Evolutionary conservation across 2,329 filamentous ascomycete species (phyloP).

Genomic region (Fragosphaeria purpurea): DNA sequence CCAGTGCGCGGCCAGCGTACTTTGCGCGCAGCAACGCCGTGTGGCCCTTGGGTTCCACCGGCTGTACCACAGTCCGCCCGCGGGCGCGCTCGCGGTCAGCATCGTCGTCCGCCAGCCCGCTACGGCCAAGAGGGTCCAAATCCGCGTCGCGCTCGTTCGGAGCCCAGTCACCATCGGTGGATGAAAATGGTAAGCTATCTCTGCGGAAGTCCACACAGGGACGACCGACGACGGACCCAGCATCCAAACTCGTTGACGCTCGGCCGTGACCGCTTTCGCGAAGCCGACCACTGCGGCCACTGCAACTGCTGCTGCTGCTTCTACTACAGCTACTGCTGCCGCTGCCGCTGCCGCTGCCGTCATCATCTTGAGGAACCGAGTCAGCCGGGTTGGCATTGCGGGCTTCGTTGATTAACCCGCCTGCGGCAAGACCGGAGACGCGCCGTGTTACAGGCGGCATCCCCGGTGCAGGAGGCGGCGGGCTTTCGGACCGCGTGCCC

Average conservation of each 20-base stretch:
- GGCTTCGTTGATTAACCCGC: slow-evolving; percentile 39
- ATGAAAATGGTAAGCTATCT: background rate
- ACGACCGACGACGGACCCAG: background rate
- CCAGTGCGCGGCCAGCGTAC: slow-evolving; percentile 63
- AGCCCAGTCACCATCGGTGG: too few relatives aligned
- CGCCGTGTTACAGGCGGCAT: slow-evolving; percentile 35
- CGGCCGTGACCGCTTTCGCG: background rate
- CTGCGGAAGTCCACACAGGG: background rate
- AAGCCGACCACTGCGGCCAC: too few relatives aligned
- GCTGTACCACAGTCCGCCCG: slow-evolving; percentile 24
- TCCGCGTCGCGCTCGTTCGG: too few relatives aligned
- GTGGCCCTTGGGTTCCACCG: slow-evolving; percentile 34
- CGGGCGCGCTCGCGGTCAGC: slow-evolving; percentile 13
- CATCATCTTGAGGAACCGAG: slow-evolving; percentile 6
- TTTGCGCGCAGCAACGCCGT: slow-evolving; percentile 37
- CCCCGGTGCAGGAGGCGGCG: slow-evolving; percentile 25
- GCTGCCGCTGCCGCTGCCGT: slow-evolving; percentile 8
- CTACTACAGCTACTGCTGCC: slow-evolving; percentile 8
- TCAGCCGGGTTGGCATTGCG: slow-evolving; percentile 32
- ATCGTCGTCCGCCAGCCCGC: slow-evolving; percentile 2
- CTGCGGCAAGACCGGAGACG: slow-evolving; percentile 35
- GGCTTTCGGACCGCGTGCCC: slow-evolving; percentile 25
- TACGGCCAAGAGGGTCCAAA: background rate
- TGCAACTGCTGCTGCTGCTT: slow-evolving; percentile 5
- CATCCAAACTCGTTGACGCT: background rate